These are phyloP conservation scores for Condylostoma magnum DNA, from an alignment of 169 alveolate genomes.

Conservation along the genomic window DNA sequence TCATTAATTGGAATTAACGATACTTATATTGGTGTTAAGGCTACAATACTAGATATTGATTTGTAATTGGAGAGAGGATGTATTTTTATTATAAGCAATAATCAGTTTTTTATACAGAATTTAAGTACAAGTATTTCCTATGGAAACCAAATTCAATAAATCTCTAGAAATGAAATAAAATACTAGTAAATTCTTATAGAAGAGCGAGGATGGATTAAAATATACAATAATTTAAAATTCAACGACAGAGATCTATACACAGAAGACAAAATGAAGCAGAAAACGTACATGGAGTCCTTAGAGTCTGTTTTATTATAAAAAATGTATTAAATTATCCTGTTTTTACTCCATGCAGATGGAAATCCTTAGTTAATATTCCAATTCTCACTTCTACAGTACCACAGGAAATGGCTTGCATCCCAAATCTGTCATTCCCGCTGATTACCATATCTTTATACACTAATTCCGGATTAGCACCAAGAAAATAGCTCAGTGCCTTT, in stretches of 20 bases:
- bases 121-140: not conserved
- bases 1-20: not conserved
- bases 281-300: conserved; percentile 21
- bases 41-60: not conserved
- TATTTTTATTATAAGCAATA: not conserved
- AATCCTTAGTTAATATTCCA: conserved; percentile 6
- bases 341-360: conserved; percentile 23
- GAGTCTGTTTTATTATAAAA: conserved; percentile 1
- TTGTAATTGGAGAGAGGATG: not conserved
- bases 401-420: conserved; percentile 11
- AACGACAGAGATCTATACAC: not conserved
- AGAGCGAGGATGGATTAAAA: conserved; percentile 6
- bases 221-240: not conserved
- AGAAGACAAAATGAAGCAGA: not conserved
- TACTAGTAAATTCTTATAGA: no score
- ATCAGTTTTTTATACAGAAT: not conserved
- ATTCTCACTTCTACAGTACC: not conserved
- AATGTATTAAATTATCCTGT: not conserved
- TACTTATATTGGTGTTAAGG: conserved; percentile 12
- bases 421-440: conserved; percentile 29
- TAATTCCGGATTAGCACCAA: conserved; percentile 22
- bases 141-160: conserved; percentile 8
- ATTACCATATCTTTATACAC: conserved; percentile 9
- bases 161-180: not conserved
- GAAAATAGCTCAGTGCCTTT: not conserved